Evolutionary conservation across 2,329 filamentous ascomycete genomes (phyloP).

Genomic region (Aureobasidium sp.): DNA sequence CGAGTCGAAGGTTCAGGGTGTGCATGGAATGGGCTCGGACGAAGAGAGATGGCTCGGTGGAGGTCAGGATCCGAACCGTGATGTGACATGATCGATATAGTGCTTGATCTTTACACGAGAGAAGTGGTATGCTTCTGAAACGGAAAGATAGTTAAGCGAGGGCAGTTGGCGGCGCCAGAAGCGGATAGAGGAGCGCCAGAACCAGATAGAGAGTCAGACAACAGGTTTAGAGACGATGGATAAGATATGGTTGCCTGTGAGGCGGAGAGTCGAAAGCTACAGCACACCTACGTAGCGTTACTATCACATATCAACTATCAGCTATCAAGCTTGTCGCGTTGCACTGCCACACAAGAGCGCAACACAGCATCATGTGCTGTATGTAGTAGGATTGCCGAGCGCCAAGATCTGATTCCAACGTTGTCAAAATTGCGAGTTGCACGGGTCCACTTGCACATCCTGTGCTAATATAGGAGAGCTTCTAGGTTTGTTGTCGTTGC

Average conservation of each 20-base stretch:
- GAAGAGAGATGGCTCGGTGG: slow-evolving; percentile 42
- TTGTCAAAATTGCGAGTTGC: slow-evolving; percentile 6
- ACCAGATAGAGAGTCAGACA: background rate
- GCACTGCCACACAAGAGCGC: background rate
- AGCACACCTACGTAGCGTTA: background rate
- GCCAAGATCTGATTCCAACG: slow-evolving; percentile 5
- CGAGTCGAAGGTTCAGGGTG: slow-evolving; percentile 26
- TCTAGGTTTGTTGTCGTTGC: background rate
- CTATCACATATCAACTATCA: background rate
- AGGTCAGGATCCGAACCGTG: slow-evolving; percentile 39
- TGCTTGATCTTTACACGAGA: background rate
- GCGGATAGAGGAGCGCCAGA: background rate
- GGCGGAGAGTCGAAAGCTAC: background rate
- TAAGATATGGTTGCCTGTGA: slow-evolving; percentile 8
- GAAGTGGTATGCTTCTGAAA: background rate
- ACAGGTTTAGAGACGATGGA: slow-evolving; percentile 2
- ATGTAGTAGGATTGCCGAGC: background rate
- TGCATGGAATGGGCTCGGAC: slow-evolving; percentile 38
- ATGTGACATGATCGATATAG: background rate
- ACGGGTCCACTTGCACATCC: background rate
- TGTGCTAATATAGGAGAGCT: background rate
- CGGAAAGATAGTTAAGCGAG: background rate
- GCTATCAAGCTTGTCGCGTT: background rate
- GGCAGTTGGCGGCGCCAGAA: background rate
- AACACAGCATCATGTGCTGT: background rate